These are phyloP conservation scores for Penicillium sp. DNA, from an alignment of 2,329 filamentous ascomycete genomes.

Conservation along the genomic window DNA sequence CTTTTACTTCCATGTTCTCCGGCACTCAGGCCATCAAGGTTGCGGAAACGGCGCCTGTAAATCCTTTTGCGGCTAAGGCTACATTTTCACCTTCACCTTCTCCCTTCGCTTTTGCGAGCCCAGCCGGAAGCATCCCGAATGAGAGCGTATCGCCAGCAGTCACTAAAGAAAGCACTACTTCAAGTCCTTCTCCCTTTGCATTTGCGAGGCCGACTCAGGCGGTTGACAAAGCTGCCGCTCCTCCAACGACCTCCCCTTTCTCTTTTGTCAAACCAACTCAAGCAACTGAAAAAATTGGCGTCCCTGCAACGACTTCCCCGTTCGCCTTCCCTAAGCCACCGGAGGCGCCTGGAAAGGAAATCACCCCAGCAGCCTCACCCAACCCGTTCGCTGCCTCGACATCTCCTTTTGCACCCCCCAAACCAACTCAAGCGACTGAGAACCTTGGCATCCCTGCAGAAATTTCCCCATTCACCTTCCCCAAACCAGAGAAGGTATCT, in stretches of 20 bases:
- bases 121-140: not conserved
- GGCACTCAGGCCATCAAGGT: not conserved
- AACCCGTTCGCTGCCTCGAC: too few species aligned
- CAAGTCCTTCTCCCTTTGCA: not conserved
- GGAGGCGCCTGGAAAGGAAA: not conserved
- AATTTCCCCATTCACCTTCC: too few species aligned
- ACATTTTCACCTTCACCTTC: not conserved
- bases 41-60: not conserved
- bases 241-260: slow-evolving; percentile 8
- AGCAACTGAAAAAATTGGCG: not conserved
- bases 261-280: slow-evolving; percentile 3
- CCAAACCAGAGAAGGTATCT: too few species aligned
- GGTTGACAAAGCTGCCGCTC: not conserved
- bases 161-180: not conserved
- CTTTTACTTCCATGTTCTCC: slow-evolving; percentile 19
- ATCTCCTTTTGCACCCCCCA: too few species aligned
- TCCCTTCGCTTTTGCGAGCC: not conserved
- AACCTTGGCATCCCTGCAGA: too few species aligned
- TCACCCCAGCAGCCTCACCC: too few species aligned
- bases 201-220: not conserved
- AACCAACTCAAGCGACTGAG: too few species aligned
- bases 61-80: not conserved
- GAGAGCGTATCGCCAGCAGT: not conserved
- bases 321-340: slow-evolving; percentile 9
- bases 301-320: not conserved